Conservation (phyloP, 1,284 basidiomycete genomes). For the Ustilago bromivora region DNA sequence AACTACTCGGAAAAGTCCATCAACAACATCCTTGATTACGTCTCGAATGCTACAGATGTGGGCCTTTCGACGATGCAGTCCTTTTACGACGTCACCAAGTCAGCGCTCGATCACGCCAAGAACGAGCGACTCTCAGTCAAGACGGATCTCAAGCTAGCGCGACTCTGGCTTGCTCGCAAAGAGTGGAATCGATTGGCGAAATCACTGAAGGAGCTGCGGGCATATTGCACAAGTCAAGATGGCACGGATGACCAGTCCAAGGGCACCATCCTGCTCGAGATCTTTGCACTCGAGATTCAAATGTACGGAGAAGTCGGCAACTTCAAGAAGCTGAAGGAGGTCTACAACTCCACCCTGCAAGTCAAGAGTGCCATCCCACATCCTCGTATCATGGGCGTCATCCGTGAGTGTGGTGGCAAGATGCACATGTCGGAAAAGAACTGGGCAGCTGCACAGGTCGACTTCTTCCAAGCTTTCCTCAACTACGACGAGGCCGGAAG, state of each 20-base stretch:
- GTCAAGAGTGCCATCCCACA: conserved; percentile 97
- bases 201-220: conserved; percentile 72
- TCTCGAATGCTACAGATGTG: conserved; percentile 78
- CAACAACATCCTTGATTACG: conserved; percentile 98
- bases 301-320: conserved; percentile 98
- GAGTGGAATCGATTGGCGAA: conserved; percentile 84
- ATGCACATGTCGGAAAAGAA: conserved; percentile 99
- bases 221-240: conserved; percentile 73
- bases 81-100: conserved; percentile 94
- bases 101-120: conserved; percentile 88
- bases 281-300: conserved; percentile 97
- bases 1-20: conserved; percentile 86
- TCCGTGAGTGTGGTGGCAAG: conserved; percentile 98
- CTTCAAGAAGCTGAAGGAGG: conserved; percentile 95
- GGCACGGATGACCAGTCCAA: conserved; percentile 85
- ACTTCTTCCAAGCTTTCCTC: conserved; percentile 98
- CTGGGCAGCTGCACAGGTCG: conserved; percentile 95
- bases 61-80: conserved; percentile 89
- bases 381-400: conserved; percentile 97
- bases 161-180: conserved; percentile 94
- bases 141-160: conserved; percentile 95
- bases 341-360: conserved; percentile 92
- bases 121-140: conserved; percentile 97
- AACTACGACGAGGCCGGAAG: conserved; percentile 99
- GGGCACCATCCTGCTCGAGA: conserved; percentile 93